Evolutionary conservation across 305 asterid species (phyloP), one percentile per base, ranked within the genome.

Genomic region (Caryopteris hybrid): DNA sequence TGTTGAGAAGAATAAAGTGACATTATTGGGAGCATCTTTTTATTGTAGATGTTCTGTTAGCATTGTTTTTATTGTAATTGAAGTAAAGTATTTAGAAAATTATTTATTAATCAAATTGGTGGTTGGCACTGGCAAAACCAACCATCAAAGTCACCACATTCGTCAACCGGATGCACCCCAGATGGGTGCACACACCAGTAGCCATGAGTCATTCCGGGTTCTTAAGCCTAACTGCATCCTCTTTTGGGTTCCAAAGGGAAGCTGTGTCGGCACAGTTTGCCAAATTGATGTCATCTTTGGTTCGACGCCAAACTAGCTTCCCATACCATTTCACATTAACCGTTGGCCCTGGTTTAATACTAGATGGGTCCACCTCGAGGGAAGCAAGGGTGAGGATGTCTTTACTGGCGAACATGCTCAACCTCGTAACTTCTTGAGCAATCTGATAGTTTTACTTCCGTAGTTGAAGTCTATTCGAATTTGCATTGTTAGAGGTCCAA

Each of bases 111-210:
- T n/a, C n/a, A n/a, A n/a, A n/a, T n/a, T n/a, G n/a, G n/a, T n/a
- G n/a, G n/a, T n/a, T 89, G 96, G 84, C 96, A 89, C 1, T 95
- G 96, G 76, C 96, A 89, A 56, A 89, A 89, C 95, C 95, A 89
- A 27, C 96, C 96, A 22, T 92, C 95, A 61, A 72, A 89, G 17
- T 89, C 95, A 61, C 96, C 96, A 3, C 96, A 82, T 89, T 87
- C 5, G 96, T 92, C 84, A 89, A 61, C 0, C 95, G 96, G 51
- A 89, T 89, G 82, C 96, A 89, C 14, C 96, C 96, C 68, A 89
- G 66, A 67, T 89, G 96, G 51, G 95, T 87, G 73, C 96, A 89
- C 8, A 89, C 95, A 38, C 95, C 96, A 36, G 87, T 69, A 13
- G 87, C 91, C 53, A 89, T 88, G n/a, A 87, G 95, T 95, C 96